Conservation (phyloP, 2,329 filamentous ascomycete species). For the Colletotrichum abscissum region DNA sequence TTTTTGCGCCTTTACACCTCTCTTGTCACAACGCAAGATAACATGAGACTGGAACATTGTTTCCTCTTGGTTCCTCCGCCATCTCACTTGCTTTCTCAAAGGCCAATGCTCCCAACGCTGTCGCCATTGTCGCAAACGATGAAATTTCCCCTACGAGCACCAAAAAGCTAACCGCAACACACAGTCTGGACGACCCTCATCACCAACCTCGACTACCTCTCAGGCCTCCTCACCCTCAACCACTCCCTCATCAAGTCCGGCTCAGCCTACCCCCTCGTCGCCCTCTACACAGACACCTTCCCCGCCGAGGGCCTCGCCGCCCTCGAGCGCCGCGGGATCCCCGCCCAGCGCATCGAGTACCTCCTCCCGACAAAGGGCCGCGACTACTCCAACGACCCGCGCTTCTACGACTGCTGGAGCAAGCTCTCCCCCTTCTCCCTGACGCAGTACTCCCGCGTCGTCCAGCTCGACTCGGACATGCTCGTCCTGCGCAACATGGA, state of each 20-base stretch:
- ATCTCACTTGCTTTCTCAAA: background rate
- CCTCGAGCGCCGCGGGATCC: conserved; percentile 76
- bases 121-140: background rate
- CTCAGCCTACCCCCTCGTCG: conserved; percentile 82
- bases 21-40: background rate
- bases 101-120: background rate
- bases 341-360: conserved; percentile 76
- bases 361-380: conserved; percentile 74
- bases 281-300: conserved; percentile 84
- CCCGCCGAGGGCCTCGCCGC: conserved; percentile 75
- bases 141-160: background rate
- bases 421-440: conserved; percentile 86
- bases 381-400: conserved; percentile 80
- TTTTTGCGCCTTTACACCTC: background rate
- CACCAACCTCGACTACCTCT: conserved; percentile 84
- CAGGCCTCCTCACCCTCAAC: conserved; percentile 84
- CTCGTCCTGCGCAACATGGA: conserved; percentile 87
- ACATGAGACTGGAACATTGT: background rate
- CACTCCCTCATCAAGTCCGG: conserved; percentile 75
- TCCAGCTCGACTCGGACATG: conserved; percentile 92
- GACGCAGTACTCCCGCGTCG: conserved; percentile 80
- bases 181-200: conserved; percentile 89
- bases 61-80: background rate
- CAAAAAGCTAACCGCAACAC: conserved; percentile 9
- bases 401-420: conserved; percentile 92